These are phyloP conservation scores for Leccinum subgranulosum DNA, from an alignment of 768 basidiomycete species.

Conservation along the genomic window DNA sequence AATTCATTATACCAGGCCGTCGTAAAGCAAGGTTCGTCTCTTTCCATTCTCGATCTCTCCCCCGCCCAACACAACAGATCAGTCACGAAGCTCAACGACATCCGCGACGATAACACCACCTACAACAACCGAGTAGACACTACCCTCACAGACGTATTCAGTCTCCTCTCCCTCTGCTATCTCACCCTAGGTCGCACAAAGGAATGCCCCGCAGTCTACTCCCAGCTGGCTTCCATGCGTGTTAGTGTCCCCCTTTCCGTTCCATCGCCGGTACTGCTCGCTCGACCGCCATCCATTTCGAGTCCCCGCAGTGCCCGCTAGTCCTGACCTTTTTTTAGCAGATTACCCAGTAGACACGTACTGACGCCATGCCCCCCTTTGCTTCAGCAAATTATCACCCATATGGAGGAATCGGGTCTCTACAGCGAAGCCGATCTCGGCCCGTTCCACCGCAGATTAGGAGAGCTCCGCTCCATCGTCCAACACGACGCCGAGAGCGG, in stretches of 20 bases:
- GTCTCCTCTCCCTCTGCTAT: conserved; percentile 93
- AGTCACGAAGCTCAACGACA: conserved; percentile 91
- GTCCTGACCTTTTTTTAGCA: conserved; percentile 25
- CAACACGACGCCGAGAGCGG: conserved; percentile 76
- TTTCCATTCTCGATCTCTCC: background rate
- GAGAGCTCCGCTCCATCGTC: conserved; percentile 82
- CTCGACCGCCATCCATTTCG: conserved; percentile 4
- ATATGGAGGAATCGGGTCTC: conserved; percentile 93
- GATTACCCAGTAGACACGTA: conserved; percentile 23
- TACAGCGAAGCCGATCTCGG: conserved; percentile 90
- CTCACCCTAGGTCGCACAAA: conserved; percentile 95
- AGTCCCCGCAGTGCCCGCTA: conserved; percentile 14
- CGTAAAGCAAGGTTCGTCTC: conserved; percentile 80
- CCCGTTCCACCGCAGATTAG: conserved; percentile 81
- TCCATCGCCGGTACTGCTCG: background rate
- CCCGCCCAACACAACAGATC: conserved; percentile 8
- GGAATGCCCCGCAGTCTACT: conserved; percentile 93
- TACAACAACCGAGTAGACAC: conserved; percentile 93
- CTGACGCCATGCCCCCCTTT: conserved; percentile 23
- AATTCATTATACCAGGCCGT: conserved; percentile 89
- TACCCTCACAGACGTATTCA: conserved; percentile 93
- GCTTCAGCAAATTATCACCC: conserved; percentile 84
- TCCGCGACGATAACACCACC: conserved; percentile 72
- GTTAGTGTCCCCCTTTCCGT: conserved; percentile 50
- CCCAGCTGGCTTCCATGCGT: conserved; percentile 93